Evolutionary conservation across 2,329 filamentous ascomycete genomes (phyloP), one percentile per base, ranked within the genome.

Genomic region (Hirsutella rhossiliensis): DNA sequence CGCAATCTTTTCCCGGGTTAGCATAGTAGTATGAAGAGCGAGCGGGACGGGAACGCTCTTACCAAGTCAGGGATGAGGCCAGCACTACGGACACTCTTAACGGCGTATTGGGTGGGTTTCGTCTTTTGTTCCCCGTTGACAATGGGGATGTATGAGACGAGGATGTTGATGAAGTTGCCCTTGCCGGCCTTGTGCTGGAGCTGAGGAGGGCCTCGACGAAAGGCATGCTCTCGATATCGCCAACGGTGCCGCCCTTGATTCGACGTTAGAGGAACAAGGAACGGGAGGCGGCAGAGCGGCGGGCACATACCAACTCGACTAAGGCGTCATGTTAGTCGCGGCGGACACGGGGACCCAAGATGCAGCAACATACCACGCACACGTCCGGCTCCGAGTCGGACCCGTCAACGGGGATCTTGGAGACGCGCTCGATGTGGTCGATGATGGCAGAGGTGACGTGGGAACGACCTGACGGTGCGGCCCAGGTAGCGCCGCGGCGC

Each of bases 21-120:
- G n/a, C 11, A 17, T 37, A 17, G 9, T 5, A 15, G 6, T 3
- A 17, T 37, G 15, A 4, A 19, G 6, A 17, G 15, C 17, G 15
- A 18, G 11, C n/a, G 9, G 31, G 20, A 12, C 13, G 38, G 5
- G 17, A 13, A 4, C 28, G 23, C 67, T 47, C 6, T 2, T 66
- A 84, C 79, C 60, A 92, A 59, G 54, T 85, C 81, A 2, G 82
- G 82, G 47, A 72, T 76, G 44, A 87, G 65, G 58, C 88, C 88
- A 50, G 85, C 83, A 58, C 84, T 89, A 50, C 90, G 82, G 49
- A 89, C 81, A 55, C 84, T 79, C 58, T 82, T 82, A 56, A 97
- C 87, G 23, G 90, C 87, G 56, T 87, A 80, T 63, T 98, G 92
- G 0, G 92, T 98, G 0, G 92, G 92, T 69, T 97, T 97, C 11